These are phyloP conservation scores for Lactarius vividus DNA, from an alignment of 768 basidiomycete genomes.

Conservation along the genomic window DNA sequence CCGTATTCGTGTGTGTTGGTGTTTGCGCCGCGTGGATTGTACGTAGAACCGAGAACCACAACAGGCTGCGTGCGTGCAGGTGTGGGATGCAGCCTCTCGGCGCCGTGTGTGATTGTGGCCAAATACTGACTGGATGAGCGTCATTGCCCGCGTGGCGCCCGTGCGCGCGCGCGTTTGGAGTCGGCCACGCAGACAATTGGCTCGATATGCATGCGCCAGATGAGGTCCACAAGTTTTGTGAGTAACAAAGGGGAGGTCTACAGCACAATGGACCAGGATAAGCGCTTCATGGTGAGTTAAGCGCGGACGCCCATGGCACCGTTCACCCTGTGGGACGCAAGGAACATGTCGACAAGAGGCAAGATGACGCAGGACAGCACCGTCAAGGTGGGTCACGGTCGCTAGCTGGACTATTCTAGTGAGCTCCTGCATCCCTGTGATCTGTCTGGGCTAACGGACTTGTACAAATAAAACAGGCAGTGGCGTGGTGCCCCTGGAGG, in stretches of 20 bases:
- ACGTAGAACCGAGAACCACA: conserved; percentile 52
- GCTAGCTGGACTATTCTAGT: background rate
- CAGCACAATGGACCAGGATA: conserved; percentile 41
- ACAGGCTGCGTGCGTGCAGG: conserved; percentile 45
- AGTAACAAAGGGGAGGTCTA: conserved; percentile 37
- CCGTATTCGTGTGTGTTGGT: conserved; percentile 47
- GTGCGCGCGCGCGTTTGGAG: conserved; percentile 37
- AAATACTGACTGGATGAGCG: conserved; percentile 34
- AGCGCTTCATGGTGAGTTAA: conserved; percentile 41
- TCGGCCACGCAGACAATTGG: conserved; percentile 40
- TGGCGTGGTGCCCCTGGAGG: conserved; percentile 78
- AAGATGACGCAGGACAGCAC: conserved; percentile 44
- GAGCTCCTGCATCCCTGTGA: background rate
- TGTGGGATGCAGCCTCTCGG: conserved; percentile 48
- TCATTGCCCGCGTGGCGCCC: conserved; percentile 42
- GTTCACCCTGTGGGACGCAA: conserved; percentile 45
- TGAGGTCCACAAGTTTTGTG: conserved; percentile 32
- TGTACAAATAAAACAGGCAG: conserved; percentile 42
- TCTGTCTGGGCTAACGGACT: conserved; percentile 16
- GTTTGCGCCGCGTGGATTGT: conserved; percentile 47
- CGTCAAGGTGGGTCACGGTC: conserved; percentile 40
- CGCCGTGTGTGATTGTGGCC: conserved; percentile 36
- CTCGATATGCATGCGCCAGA: conserved; percentile 38
- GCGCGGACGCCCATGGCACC: conserved; percentile 41
- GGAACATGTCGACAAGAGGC: conserved; percentile 36